Evolutionary conservation across 2,329 filamentous ascomycete species (phyloP).

Genomic region (Aspergillus hiratsukae): DNA sequence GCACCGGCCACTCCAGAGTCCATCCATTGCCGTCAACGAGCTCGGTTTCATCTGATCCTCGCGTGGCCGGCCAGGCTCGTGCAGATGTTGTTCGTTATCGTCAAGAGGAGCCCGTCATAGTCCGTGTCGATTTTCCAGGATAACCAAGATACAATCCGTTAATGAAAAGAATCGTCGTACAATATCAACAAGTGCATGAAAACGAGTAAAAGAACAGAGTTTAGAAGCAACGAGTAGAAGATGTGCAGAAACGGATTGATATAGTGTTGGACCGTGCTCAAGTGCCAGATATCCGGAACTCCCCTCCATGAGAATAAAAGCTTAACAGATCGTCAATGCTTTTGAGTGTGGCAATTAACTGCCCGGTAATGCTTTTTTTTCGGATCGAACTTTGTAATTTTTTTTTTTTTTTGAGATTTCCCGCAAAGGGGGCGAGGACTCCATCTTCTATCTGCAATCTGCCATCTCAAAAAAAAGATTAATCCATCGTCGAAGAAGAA

Average conservation of each 20-base stretch:
- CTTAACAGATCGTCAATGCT: constrained; percentile 30
- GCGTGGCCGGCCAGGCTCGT: neutral
- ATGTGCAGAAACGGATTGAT: constrained; percentile 21
- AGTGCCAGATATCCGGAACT: constrained; percentile 81
- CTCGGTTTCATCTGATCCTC: neutral
- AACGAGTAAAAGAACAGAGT: constrained; percentile 31
- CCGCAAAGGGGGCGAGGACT: constrained; percentile 23
- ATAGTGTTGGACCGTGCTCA: constrained; percentile 46
- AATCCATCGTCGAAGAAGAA: constrained; percentile 27
- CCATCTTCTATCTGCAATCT: constrained; percentile 38
- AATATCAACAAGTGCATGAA: constrained; percentile 23
- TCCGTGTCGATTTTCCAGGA: neutral
- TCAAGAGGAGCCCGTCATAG: neutral
- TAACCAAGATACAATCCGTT: neutral
- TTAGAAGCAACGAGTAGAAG: constrained; percentile 42
- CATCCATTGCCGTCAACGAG: neutral
- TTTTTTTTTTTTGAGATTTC: constrained; percentile 46
- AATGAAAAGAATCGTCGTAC: neutral
- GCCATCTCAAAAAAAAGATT: constrained; percentile 19
- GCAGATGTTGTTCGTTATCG: neutral
- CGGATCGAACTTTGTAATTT: constrained; percentile 48
- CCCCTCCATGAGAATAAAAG: constrained; percentile 56
- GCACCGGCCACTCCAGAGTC: neutral
- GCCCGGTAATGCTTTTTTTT: constrained; percentile 40
- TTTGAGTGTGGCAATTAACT: constrained; percentile 48